Evolutionary conservation across 257 asterid species (phyloP), one percentile per base, ranked within the genome.

Genomic region (Scutellaria baicalensis): DNA sequence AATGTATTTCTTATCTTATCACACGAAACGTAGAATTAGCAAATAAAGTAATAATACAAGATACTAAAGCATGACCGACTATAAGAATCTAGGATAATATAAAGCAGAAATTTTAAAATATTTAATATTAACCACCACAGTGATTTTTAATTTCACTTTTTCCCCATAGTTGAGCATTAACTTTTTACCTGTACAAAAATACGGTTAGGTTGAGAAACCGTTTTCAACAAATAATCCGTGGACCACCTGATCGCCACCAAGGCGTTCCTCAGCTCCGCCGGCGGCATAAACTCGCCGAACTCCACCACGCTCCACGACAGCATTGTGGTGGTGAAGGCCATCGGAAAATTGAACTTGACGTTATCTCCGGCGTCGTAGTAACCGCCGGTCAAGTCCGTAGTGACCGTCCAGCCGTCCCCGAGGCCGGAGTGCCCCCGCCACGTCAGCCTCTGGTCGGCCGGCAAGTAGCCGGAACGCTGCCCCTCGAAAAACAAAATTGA

Each of bases 361-460:
- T 94, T 94, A 45, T 94, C 99, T 0, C 99, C 99, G 73, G 99
- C 98, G 72, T 94, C 99, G 61, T 91, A 91, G 55, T 94, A 94
- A 0, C 99, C 99, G 9, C 98, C 99, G 57, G 97, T 88, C 59
- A 94, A 67, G 75, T 94, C 98, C 18, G 72, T 44, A 11, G 79
- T 40, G 33, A 60, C 88, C 69, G 58, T 60, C 88, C 85, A 84
- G 4, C 99, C 97, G 74, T 94, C 97, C 10, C 95, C 80, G 1
- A 94, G 84, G 10, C 96, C 99, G 0, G 99, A 94, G 79, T 88
- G 73, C 1, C 84, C 95, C 33, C 96, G 72, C 99, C 99, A 94
- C 59, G 75, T 63, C 85, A 91, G 66, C 65, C 97, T 76, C 84
- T 94, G 99, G 68, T 94, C 92, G 31, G 80, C 27, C 23, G 97